Evolutionary conservation across 768 basidiomycete genomes (phyloP).

Genomic region (Termitomyces heimii): DNA sequence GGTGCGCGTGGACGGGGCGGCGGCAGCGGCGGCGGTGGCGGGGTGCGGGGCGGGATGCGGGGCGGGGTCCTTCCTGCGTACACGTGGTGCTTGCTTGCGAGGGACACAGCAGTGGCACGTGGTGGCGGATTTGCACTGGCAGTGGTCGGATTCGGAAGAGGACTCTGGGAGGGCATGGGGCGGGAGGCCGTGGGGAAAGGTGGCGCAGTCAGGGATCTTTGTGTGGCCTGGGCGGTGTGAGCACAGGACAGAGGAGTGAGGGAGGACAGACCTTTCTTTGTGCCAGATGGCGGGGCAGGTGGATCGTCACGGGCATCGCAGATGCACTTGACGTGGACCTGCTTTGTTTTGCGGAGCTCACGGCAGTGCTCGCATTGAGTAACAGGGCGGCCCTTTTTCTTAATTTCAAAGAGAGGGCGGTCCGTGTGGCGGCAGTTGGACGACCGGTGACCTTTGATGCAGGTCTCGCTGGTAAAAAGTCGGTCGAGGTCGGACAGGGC

Average conservation of each 20-base stretch:
- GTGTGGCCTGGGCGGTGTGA: slow-evolving; percentile 37
- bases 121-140: slow-evolving; percentile 41
- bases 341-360: slow-evolving; percentile 78
- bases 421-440: slow-evolving; percentile 86
- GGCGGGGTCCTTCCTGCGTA: slow-evolving; percentile 21
- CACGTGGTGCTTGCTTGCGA: slow-evolving; percentile 34
- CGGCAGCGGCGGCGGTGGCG: not conserved
- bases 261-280: slow-evolving; percentile 66
- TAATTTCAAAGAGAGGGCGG: slow-evolving; percentile 85
- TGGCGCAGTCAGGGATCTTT: slow-evolving; percentile 62
- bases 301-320: slow-evolving; percentile 73
- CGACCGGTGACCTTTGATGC: slow-evolving; percentile 92
- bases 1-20: slow-evolving; percentile 14
- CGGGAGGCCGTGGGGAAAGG: slow-evolving; percentile 77
- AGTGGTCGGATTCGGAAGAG: slow-evolving; percentile 54
- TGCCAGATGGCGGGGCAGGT: slow-evolving; percentile 33
- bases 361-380: slow-evolving; percentile 90
- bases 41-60: slow-evolving; percentile 6
- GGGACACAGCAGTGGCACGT: slow-evolving; percentile 57
- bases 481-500: no score
- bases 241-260: slow-evolving; percentile 7
- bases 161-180: slow-evolving; percentile 50
- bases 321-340: slow-evolving; percentile 81
- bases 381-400: slow-evolving; percentile 88
- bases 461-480: slow-evolving; percentile 62